Base-by-base conservation (phyloP, 768 basidiomycete genomes). In the Tulasnella sp. region DNA sequence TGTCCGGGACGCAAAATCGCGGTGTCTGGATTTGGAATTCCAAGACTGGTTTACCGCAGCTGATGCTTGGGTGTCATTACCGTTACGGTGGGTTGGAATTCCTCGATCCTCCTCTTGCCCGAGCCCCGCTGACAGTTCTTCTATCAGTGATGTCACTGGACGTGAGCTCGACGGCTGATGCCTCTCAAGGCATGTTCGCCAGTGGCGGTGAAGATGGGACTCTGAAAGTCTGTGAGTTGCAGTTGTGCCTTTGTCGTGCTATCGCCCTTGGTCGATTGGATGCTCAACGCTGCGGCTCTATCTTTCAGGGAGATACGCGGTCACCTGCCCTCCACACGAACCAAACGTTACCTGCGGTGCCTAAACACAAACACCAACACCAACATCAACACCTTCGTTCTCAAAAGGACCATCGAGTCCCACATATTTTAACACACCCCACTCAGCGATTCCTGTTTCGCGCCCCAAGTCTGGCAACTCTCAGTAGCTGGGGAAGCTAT, bases 21-120 rank as follows among this genome's bases (percentile, higher is more conserved):
- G 62, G 62, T n/a, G 62, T 68, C 27, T 68, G 62, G 62, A 68
- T 68, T 5, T 68, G 62, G 62, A 68, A 68, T 31, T n/a, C 62
- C n/a, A 68, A 31, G 62, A 68, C 62, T 12, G 62, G 62, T 34
- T 68, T 68, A 68, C 62, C 62, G 4, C 62, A 68, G 62, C 62
- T 68, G 9, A 68, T 68, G 62, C 62, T 68, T 27, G 62, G 62
- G 12, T 68, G 62, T 34, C 62, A 68, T 68, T 68, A 68, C 62
- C 62, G 62, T 14, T 34, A 27, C 9, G 62, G 62, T 68, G 62
- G 14, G 62, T 68, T n/a, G n/a, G n/a, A n/a, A n/a, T n/a, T n/a
- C n/a, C n/a, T n/a, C n/a, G n/a, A n/a, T n/a, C n/a, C n/a, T n/a
- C n/a, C n/a, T n/a, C n/a, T n/a, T n/a, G n/a, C n/a, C n/a, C n/a